These are phyloP conservation scores for Microdochium nivale DNA, from an alignment of 2,329 filamentous ascomycete species.

Conservation along the genomic window DNA sequence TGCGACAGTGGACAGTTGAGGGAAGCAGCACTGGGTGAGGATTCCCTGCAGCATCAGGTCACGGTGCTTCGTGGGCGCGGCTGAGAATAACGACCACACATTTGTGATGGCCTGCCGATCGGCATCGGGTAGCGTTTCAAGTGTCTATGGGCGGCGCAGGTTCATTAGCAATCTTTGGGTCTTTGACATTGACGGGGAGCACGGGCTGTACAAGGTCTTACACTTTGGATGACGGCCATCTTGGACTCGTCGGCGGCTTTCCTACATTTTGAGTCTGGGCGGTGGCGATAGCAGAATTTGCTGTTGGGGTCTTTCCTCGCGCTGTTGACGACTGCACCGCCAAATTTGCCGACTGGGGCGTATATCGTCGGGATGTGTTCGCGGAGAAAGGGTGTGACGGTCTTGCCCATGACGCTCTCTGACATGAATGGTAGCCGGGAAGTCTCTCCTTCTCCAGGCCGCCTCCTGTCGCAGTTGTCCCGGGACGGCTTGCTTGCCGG, in stretches of 20 bases:
- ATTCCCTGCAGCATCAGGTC: slow-evolving; percentile 96
- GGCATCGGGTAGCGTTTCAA: slow-evolving; percentile 69
- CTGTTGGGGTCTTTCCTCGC: slow-evolving; percentile 57
- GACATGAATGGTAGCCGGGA: slow-evolving; percentile 48
- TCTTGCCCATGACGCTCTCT: slow-evolving; percentile 62
- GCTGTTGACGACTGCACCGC: slow-evolving; percentile 26
- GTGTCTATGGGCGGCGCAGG: slow-evolving; percentile 46
- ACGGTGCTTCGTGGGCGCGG: slow-evolving; percentile 85
- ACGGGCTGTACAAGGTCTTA: slow-evolving; percentile 31
- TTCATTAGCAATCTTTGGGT: no score
- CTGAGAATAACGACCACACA: slow-evolving; percentile 96
- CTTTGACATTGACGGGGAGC: no score
- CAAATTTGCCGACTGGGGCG: slow-evolving; percentile 61
- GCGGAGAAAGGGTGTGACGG: slow-evolving; percentile 79
- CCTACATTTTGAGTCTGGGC: slow-evolving; percentile 87
- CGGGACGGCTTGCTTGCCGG: slow-evolving; percentile 17
- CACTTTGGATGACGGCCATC: slow-evolving; percentile 89
- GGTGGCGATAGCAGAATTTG: slow-evolving; percentile 91
- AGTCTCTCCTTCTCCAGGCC: slow-evolving; percentile 39
- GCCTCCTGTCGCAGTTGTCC: slow-evolving; percentile 41
- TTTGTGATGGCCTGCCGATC: slow-evolving; percentile 96
- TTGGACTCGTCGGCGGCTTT: slow-evolving; percentile 89
- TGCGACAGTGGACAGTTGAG: slow-evolving; percentile 88
- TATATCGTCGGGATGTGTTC: slow-evolving; percentile 88
- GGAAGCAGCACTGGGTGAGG: slow-evolving; percentile 93